These are phyloP conservation scores for Populus euphratica DNA, from an alignment of 345 rosid species.

Conservation along the genomic window DNA sequence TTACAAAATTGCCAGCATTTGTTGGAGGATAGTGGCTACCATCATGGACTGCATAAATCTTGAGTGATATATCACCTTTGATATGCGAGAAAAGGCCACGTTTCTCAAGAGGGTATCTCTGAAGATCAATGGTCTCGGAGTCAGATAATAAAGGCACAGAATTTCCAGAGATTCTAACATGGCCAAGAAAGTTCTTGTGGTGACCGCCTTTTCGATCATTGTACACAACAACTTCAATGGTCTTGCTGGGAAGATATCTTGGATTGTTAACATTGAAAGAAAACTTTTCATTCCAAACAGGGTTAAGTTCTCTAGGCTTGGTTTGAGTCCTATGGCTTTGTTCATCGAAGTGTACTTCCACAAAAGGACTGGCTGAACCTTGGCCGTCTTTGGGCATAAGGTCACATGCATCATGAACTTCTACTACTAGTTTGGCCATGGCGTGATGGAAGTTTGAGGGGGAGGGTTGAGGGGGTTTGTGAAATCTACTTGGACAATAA, in stretches of 20 bases:
- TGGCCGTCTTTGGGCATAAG: constrained; percentile 82
- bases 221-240: constrained; percentile 51
- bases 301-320: constrained; percentile 62
- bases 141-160: constrained; percentile 50
- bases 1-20: constrained; percentile 7
- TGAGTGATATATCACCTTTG: constrained; percentile 68
- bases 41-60: constrained; percentile 37
- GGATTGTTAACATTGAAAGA: constrained; percentile 46
- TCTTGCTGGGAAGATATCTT: constrained; percentile 41
- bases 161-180: constrained; percentile 65
- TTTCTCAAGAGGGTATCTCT: constrained; percentile 81
- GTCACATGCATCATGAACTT: constrained; percentile 70
- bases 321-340: constrained; percentile 61
- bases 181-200: constrained; percentile 67
- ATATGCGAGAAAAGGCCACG: constrained; percentile 68
- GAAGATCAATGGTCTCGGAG: constrained; percentile 48
- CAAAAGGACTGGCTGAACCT: constrained; percentile 74
- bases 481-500: not conserved
- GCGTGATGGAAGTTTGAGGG: not conserved
- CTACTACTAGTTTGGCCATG: constrained; percentile 72
- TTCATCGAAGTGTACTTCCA: constrained; percentile 56
- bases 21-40: constrained; percentile 5
- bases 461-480: not conserved
- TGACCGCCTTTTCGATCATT: constrained; percentile 50
- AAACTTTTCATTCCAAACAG: constrained; percentile 68